Evolutionary conservation across 257 asterid genomes (phyloP), one percentile per base, ranked within the genome.

Genomic region (Forsythia viridissima): DNA sequence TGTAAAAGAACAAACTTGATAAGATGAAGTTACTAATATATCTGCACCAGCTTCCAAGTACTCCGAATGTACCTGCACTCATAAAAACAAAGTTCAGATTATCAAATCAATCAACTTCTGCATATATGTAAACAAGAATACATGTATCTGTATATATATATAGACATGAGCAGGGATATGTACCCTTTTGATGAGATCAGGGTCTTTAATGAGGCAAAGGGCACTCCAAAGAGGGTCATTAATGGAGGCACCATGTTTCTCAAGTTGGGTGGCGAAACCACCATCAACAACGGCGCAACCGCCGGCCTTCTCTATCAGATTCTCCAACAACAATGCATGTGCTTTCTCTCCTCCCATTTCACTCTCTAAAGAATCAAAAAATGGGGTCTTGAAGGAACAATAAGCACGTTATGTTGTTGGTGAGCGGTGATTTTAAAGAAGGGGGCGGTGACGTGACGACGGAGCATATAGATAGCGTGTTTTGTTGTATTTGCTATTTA

Each of bases 161-260:
- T 1, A 13, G 52, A 55, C 6, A 13, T 43, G 36, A 16, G 42
- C 44, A 37, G 20, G 44, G 5, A 6, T 11, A 15, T 77, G 8
- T 83, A 89, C 97, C 91, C 74, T 80, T 83, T 89, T 88, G 72
- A 91, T 76, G 12, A 93, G 91, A 76, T 90, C 78, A 34, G 94
- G 97, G 40, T 85, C 85, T 78, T 90, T 90, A 78, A 93, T 87
- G 37, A 93, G 89, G 80, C 90, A 93, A 72, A 93, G 87, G 30
- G 97, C 94, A 72, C 94, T 92, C 98, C 97, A 93, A 8, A 93
- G 91, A 30, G 98, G 96, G 77, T 93, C 98, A 69, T 93, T 84
- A 59, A 93, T 88, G 82, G 82, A 70, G 73, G 97, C 97, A 52
- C 97, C 97, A 69, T 89, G 95, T 24, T 30, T 81, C 85, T 92